phyloP scores from a whole-genome alignment of 495 filamentous ascomycete genomes.

The Bombardia bombarda region DNA sequence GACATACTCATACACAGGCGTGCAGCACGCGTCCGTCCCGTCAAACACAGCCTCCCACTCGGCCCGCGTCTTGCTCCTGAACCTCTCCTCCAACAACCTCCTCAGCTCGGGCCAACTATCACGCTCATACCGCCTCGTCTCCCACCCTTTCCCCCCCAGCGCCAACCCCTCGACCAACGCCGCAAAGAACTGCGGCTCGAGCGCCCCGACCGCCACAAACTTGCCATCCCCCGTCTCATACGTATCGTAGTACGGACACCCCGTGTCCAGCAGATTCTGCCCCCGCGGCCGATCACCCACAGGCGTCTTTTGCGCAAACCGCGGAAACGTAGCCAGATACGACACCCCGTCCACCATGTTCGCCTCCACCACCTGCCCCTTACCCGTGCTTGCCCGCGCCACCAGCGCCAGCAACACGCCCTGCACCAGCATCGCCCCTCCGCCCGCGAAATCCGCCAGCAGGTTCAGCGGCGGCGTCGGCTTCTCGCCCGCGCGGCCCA shows the following conservation, averaged over 20 bases:
- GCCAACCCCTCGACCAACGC: constrained; percentile 57
- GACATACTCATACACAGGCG: constrained; percentile 66
- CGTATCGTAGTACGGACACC: constrained; percentile 79
- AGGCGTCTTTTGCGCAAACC: constrained; percentile 52
- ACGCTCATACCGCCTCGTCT: constrained; percentile 46
- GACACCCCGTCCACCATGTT: constrained; percentile 92
- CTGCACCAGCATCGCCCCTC: constrained; percentile 69
- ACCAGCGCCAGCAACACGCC: constrained; percentile 59
- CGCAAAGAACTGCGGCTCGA: constrained; percentile 80
- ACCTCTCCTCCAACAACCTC: constrained; percentile 50
- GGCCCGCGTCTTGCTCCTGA: constrained; percentile 62
- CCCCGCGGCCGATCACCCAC: constrained; percentile 59
- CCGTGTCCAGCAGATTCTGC: constrained; percentile 72
- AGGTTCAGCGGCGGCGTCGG: constrained; percentile 79
- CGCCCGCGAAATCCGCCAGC: constrained; percentile 84
- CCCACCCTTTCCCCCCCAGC: constrained; percentile 44
- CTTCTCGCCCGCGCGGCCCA: constrained; percentile 59
- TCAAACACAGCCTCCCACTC: constrained; percentile 88
- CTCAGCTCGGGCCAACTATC: constrained; percentile 58
- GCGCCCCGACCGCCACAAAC: constrained; percentile 83
- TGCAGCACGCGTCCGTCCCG: constrained; percentile 85
- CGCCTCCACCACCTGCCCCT: constrained; percentile 82
- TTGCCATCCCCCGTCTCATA: constrained; percentile 77
- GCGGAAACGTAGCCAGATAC: constrained; percentile 68
- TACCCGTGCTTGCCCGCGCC: constrained; percentile 48